A percentile compares a stretch with the other conserved stretches of the same genome.
Evolutionary conservation across 1,284 basidiomycete genomes (phyloP).

Genomic region (Austroboletus novae-zelandiae): DNA sequence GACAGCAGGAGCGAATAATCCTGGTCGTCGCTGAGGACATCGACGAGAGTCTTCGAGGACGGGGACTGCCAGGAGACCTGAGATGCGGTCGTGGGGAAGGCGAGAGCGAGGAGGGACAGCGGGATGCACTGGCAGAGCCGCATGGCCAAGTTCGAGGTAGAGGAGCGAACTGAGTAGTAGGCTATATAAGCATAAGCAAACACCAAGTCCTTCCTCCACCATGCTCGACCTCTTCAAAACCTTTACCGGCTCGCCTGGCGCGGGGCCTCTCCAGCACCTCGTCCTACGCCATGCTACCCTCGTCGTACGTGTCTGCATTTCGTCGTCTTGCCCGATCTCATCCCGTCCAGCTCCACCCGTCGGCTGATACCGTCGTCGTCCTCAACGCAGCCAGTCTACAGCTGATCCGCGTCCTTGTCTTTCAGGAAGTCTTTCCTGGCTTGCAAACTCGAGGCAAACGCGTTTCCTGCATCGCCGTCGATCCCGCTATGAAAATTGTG

Average conservation of each 20-base stretch:
- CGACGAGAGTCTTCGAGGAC: constrained; percentile 56
- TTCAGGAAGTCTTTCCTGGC: constrained; percentile 74
- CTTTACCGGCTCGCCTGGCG: constrained; percentile 53
- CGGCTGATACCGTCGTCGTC: constrained; percentile 64
- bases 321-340: constrained; percentile 1
- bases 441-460: constrained; percentile 41
- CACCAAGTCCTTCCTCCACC: too few species aligned
- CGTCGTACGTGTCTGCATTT: constrained; percentile 45
- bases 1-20: constrained; percentile 80
- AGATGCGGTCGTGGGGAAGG: constrained; percentile 24
- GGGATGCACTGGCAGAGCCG: constrained; percentile 36
- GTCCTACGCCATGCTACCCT: constrained; percentile 52
- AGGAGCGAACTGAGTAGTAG: background rate
- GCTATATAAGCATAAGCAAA: too few species aligned
- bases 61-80: constrained; percentile 34
- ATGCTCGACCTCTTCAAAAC: constrained; percentile 63
- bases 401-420: constrained; percentile 64
- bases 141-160: constrained; percentile 29
- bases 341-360: constrained; percentile 59
- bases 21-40: constrained; percentile 70
- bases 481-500: constrained; percentile 75
- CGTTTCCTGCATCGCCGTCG: constrained; percentile 65
- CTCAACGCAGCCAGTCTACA: constrained; percentile 62
- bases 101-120: constrained; percentile 36
- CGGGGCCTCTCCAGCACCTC: constrained; percentile 55